phyloP scores from a whole-genome alignment of 208 protist genomes.

The Trichomonas gallinae region DNA sequence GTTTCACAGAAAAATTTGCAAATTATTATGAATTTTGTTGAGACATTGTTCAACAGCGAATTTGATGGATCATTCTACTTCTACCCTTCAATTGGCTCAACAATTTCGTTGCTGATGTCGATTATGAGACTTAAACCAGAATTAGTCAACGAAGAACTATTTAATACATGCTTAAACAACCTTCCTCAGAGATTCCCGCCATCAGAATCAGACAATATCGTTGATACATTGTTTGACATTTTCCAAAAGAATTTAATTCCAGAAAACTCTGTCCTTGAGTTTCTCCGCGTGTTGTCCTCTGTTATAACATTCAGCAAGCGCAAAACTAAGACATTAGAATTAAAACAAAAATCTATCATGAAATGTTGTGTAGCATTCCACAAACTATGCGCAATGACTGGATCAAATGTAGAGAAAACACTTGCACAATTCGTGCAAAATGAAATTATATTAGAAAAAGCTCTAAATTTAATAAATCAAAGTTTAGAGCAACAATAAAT shows the following conservation, averaged over 20 bases:
- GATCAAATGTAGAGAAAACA: too few relatives aligned
- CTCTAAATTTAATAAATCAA: too few relatives aligned
- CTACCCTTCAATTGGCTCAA: background rate
- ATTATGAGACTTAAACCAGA: background rate
- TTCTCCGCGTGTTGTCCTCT: background rate
- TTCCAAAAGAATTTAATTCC: background rate
- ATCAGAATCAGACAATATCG: background rate
- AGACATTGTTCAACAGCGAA: background rate
- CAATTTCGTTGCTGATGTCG: background rate
- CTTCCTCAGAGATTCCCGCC: background rate
- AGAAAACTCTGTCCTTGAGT: background rate
- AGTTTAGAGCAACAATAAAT: too few relatives aligned
- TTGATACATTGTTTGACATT: background rate
- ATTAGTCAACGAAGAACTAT: background rate
- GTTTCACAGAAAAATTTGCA: background rate
- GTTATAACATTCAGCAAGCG: background rate
- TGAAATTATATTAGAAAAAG: too few relatives aligned
- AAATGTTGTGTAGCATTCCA: too few relatives aligned
- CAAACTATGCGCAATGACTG: too few relatives aligned
- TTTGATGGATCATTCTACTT: background rate
- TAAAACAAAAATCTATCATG: background rate
- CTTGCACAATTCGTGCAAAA: too few relatives aligned
- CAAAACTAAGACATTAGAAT: background rate
- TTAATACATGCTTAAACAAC: background rate
- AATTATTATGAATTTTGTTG: background rate